phyloP scores from a whole-genome alignment of 176 grass and related monocot genomes.

The Juncus inflexus region DNA sequence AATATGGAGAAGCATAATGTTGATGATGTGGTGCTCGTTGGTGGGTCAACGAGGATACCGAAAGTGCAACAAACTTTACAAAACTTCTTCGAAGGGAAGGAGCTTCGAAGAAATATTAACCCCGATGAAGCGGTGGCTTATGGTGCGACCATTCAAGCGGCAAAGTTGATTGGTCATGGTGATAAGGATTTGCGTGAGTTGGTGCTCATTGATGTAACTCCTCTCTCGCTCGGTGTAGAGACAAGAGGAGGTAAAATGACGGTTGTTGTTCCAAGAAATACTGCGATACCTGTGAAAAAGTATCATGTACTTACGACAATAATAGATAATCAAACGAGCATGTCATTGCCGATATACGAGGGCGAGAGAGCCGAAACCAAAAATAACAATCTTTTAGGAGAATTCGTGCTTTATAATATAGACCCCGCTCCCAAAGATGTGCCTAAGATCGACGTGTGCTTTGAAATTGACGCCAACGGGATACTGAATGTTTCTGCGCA shows the following conservation, averaged over 20 bases:
- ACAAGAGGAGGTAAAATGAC: conserved; percentile 67
- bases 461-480: conserved; percentile 41
- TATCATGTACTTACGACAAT: conserved; percentile 75
- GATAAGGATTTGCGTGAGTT: conserved; percentile 61
- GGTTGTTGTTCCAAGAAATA: conserved; percentile 64
- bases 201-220: too few species aligned
- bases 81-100: conserved; percentile 9
- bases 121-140: conserved; percentile 61
- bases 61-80: conserved; percentile 3
- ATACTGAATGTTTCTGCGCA: conserved; percentile 54
- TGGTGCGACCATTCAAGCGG: conserved; percentile 66
- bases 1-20: conserved; percentile 26
- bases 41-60: conserved; percentile 27
- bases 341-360: conserved; percentile 78
- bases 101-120: conserved; percentile 13
- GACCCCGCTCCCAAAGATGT: conserved; percentile 55
- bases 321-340: conserved; percentile 65
- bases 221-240: conserved; percentile 37
- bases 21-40: conserved; percentile 23
- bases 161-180: conserved; percentile 70
- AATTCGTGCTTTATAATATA: conserved; percentile 72
- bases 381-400: conserved; percentile 73
- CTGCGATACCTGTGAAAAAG: conserved; percentile 74
- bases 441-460: conserved; percentile 64
- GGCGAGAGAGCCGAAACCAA: conserved; percentile 64